phyloP scores from a whole-genome alignment of 1,284 basidiomycete genomes.

The Testicularia cyperi region DNA sequence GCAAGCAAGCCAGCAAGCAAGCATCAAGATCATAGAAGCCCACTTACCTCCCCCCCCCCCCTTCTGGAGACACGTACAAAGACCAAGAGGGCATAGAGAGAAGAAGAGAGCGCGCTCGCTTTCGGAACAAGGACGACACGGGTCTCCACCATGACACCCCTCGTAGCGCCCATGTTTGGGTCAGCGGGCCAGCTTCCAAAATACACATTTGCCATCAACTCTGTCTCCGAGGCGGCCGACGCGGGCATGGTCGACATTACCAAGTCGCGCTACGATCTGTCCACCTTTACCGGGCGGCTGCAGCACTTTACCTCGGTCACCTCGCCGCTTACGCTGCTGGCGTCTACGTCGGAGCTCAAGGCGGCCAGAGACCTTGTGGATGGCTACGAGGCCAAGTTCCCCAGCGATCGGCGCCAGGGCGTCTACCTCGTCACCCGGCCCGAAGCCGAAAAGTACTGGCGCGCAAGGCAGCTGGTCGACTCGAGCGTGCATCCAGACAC shows the following conservation, averaged over 20 bases:
- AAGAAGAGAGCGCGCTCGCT: no score
- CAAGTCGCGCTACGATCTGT: slow-evolving; percentile 34
- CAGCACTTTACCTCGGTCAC: slow-evolving; percentile 65
- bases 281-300: slow-evolving; percentile 61
- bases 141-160: no score
- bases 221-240: slow-evolving; percentile 11
- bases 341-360: slow-evolving; percentile 50
- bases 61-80: no score
- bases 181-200: no score
- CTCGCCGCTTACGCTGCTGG: slow-evolving; percentile 65
- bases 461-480: slow-evolving; percentile 52
- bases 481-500: slow-evolving; percentile 64
- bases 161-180: not conserved
- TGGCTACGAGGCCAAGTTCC: slow-evolving; percentile 24
- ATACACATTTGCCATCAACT: no score
- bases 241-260: slow-evolving; percentile 29
- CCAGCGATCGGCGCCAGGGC: slow-evolving; percentile 14
- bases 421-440: slow-evolving; percentile 14
- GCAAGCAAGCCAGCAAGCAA: no score
- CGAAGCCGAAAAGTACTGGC: slow-evolving; percentile 44
- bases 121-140: no score
- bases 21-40: no score
- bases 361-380: slow-evolving; percentile 30
- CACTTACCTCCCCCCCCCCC: no score
- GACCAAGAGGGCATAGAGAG: no score